Evolutionary conservation across 2,329 filamentous ascomycete genomes (phyloP).

Genomic region (Penicillium italicum): DNA sequence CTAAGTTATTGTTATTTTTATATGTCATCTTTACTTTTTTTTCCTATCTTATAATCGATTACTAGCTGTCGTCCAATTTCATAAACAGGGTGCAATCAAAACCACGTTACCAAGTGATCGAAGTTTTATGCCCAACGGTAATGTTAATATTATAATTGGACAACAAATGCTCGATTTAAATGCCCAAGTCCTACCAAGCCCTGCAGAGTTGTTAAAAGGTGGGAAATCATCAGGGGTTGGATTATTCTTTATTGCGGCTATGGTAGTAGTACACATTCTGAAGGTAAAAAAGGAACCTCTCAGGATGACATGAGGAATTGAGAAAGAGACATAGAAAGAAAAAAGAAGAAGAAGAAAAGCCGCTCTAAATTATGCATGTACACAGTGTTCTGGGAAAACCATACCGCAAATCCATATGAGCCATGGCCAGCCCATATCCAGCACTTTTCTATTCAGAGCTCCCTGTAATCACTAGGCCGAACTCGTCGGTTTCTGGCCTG

Average conservation of each 20-base stretch:
- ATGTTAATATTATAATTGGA: background rate
- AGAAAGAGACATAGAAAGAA: background rate
- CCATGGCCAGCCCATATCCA: background rate
- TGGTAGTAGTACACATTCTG: conserved; percentile 11
- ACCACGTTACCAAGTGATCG: background rate
- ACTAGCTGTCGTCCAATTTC: too few relatives aligned
- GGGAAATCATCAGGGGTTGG: background rate
- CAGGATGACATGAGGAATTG: background rate
- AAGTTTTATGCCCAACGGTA: background rate
- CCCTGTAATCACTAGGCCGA: conserved; percentile 85
- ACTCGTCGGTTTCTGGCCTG: conserved; percentile 75
- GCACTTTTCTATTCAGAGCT: conserved; percentile 53
- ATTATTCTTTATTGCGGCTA: background rate
- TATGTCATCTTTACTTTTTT: background rate
- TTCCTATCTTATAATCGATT: background rate
- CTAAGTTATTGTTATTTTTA: background rate
- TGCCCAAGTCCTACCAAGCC: background rate
- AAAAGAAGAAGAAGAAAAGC: background rate
- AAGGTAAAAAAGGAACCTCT: background rate
- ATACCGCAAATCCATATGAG: background rate
- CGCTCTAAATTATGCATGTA: conserved; percentile 11
- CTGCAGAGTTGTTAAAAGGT: background rate
- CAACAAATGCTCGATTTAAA: background rate
- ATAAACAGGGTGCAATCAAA: background rate
- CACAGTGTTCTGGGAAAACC: background rate